A percentile compares a stretch with the other conserved stretches of the same genome.
Conservation (phyloP, 2,329 filamentous ascomycete genomes). For the Epichloe typhina region DNA sequence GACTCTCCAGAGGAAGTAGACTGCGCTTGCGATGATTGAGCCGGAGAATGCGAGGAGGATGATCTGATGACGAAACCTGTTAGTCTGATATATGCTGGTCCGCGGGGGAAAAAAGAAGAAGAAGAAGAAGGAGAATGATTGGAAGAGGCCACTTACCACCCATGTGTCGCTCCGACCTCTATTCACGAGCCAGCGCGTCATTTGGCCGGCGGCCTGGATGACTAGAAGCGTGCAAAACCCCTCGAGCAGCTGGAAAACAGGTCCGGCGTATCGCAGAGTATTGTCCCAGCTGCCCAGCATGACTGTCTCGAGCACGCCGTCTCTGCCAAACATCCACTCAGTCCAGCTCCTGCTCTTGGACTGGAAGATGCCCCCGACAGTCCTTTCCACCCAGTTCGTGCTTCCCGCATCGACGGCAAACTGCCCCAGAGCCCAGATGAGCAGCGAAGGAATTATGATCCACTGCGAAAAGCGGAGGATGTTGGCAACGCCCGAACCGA, state of each 20-base stretch:
- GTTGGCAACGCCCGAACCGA: conserved; percentile 58
- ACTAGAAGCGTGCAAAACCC: conserved; percentile 94
- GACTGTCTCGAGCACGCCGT: conserved; percentile 66
- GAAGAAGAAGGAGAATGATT: neutral
- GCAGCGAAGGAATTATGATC: conserved; percentile 68
- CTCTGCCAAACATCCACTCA: conserved; percentile 81
- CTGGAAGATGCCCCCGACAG: conserved; percentile 55
- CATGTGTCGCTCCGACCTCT: conserved; percentile 85
- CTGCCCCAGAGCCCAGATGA: conserved; percentile 92
- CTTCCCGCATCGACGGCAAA: conserved; percentile 81
- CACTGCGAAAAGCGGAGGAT: conserved; percentile 68
- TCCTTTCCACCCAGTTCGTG: conserved; percentile 70
- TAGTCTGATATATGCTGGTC: conserved; percentile 18
- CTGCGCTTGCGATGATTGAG: conserved; percentile 80
- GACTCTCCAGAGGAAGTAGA: conserved; percentile 94
- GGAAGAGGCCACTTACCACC: conserved; percentile 53
- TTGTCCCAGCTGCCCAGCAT: conserved; percentile 84
- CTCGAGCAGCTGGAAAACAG: conserved; percentile 86
- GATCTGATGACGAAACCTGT: conserved; percentile 44
- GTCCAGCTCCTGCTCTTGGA: conserved; percentile 52
- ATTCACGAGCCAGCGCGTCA: conserved; percentile 91
- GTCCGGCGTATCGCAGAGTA: conserved; percentile 76
- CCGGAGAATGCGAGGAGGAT: conserved; percentile 76
- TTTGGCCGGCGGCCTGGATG: conserved; percentile 88
- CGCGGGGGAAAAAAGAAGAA: neutral